phyloP scores from a whole-genome alignment of 1,284 basidiomycete species.

The Abortiporus biennis region DNA sequence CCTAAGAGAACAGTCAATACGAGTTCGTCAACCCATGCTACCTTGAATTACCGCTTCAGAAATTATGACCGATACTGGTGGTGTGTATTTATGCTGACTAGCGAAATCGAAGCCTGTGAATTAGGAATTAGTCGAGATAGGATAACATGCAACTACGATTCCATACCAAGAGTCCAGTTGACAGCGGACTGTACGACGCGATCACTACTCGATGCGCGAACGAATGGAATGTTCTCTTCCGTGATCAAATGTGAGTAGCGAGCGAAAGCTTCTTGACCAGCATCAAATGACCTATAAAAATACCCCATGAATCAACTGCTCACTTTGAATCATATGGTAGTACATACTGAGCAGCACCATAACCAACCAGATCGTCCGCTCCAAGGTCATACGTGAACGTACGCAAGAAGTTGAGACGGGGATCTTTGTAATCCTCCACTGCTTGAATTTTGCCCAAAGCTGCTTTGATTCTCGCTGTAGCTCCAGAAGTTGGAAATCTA shows the following conservation, averaged over 20 bases:
- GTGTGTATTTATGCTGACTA: constrained; percentile 8
- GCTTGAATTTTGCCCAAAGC: constrained; percentile 49
- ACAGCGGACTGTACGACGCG: constrained; percentile 64
- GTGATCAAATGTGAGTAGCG: constrained; percentile 49
- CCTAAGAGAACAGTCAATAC: constrained; percentile 19
- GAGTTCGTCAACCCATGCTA: neutral
- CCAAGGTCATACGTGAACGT: constrained; percentile 61
- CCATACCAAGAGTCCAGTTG: constrained; percentile 66
- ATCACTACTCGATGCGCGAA: constrained; percentile 52
- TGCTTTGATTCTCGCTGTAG: constrained; percentile 37
- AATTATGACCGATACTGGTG: constrained; percentile 2
- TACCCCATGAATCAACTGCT: neutral
- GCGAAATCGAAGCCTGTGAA: constrained; percentile 39
- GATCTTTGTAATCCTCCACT: constrained; percentile 37
- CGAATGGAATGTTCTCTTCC: constrained; percentile 48
- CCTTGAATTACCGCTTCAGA: constrained; percentile 27
- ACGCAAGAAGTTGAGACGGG: constrained; percentile 53
- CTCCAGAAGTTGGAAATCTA: constrained; percentile 64
- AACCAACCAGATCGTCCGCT: constrained; percentile 53
- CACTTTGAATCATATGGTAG: neutral
- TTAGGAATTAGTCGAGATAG: neutral
- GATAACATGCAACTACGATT: no score
- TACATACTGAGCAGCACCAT: constrained; percentile 68
- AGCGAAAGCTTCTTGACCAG: constrained; percentile 41
- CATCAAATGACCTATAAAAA: constrained; percentile 38